These are phyloP conservation scores for Rhodofomes roseus DNA, from an alignment of 1,284 basidiomycete species.

Conservation along the genomic window DNA sequence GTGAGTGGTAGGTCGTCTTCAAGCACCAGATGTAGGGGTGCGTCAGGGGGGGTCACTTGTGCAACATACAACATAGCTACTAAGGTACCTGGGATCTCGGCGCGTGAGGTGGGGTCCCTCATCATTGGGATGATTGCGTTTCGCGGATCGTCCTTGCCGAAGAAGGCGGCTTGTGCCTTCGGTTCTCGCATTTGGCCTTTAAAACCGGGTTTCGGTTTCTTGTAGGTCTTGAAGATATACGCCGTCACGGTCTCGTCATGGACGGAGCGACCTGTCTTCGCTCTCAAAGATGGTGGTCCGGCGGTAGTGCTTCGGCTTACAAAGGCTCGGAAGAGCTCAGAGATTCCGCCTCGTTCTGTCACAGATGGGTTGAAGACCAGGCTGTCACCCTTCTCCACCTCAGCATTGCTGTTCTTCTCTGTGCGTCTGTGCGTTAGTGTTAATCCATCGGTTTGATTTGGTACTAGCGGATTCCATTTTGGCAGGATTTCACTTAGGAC, in stretches of 20 bases:
- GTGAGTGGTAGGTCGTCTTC: neutral
- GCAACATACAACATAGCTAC: neutral
- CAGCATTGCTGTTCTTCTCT: neutral
- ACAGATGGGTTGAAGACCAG: neutral
- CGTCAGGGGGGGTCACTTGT: neutral
- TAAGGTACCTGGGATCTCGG: neutral
- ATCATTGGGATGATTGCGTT: neutral
- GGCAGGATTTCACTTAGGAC: neutral
- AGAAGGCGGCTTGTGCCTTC: too few relatives aligned
- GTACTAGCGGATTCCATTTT: neutral
- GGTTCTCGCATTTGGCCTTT: too few relatives aligned
- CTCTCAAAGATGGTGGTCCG: neutral
- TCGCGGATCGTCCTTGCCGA: too few relatives aligned
- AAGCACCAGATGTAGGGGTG: neutral
- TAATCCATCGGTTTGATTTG: conserved; percentile 23
- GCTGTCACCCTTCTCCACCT: neutral
- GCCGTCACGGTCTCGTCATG: neutral
- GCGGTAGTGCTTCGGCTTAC: neutral
- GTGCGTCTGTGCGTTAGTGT: neutral
- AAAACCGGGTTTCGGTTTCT: too few relatives aligned
- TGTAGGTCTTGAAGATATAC: neutral
- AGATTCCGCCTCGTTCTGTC: neutral
- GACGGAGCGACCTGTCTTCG: neutral
- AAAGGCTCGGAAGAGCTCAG: neutral
- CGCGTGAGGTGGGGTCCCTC: neutral